Conservation (phyloP, 768 basidiomycete genomes). For the Auriculariales sp. region DNA sequence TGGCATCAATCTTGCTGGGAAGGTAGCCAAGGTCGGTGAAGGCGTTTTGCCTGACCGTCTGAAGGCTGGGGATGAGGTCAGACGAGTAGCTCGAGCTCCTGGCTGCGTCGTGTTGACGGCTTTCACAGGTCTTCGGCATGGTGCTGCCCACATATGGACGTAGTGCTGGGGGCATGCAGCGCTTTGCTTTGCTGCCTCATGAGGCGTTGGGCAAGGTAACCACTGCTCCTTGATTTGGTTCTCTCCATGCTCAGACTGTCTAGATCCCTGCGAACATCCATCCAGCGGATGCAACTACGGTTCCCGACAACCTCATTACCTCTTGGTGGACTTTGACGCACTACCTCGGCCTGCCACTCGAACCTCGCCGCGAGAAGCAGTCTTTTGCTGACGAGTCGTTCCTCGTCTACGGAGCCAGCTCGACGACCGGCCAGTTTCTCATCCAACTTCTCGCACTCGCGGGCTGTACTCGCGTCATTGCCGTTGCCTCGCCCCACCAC, state of each 20-base stretch:
- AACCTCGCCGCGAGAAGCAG: slow-evolving; percentile 18
- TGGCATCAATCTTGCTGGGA: slow-evolving; percentile 26
- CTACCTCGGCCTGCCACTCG: slow-evolving; percentile 18
- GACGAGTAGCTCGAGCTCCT: slow-evolving; percentile 4
- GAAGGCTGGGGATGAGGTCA: slow-evolving; percentile 25
- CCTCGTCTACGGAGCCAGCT: slow-evolving; percentile 30
- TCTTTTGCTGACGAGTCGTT: slow-evolving; percentile 20
- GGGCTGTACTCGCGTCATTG: slow-evolving; percentile 28
- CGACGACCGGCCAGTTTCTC: slow-evolving; percentile 21
- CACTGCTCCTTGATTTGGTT: background rate
- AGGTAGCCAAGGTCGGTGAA: slow-evolving; percentile 21
- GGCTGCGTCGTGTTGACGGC: slow-evolving; percentile 7
- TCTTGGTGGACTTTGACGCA: slow-evolving; percentile 27
- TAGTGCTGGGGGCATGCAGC: slow-evolving; percentile 22
- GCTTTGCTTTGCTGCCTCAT: slow-evolving; percentile 19
- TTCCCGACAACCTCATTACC: slow-evolving; percentile 29
- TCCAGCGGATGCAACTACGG: slow-evolving; percentile 23
- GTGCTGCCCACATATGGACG: slow-evolving; percentile 11
- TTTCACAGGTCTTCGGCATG: slow-evolving; percentile 16
- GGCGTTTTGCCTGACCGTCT: slow-evolving; percentile 21
- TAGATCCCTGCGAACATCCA: slow-evolving; percentile 28
- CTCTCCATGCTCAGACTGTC: background rate
- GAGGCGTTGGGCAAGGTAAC: slow-evolving; percentile 24
- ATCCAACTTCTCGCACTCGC: slow-evolving; percentile 26
- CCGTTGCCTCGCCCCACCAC: slow-evolving; percentile 26